Evolutionary conservation across 73 alveolate genomes (phyloP).

Genomic region (Uronychia binucleata): DNA sequence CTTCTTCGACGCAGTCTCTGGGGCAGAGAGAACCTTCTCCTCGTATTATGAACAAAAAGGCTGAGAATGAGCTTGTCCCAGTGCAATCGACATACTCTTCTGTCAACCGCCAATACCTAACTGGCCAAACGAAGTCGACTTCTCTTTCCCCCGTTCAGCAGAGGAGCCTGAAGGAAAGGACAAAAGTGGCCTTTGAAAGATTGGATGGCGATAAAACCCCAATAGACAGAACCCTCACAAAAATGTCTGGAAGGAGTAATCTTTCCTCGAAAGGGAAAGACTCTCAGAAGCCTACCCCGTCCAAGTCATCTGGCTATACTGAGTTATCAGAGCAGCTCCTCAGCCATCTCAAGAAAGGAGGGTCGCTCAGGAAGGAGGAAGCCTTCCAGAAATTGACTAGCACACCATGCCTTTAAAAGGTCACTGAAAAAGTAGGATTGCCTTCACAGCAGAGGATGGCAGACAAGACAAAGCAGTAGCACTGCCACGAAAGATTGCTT

Average conservation of each 20-base stretch:
- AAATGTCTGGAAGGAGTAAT: not conserved
- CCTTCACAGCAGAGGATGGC: not conserved
- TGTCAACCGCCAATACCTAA: no score
- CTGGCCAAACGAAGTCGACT: no score
- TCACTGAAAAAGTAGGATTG: not conserved
- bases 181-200: not conserved
- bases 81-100: not conserved
- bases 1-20: not conserved
- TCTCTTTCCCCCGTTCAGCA: no score
- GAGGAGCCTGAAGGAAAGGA: no score
- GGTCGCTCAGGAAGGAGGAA: not conserved
- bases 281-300: not conserved
- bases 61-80: not conserved
- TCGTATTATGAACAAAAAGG: not conserved
- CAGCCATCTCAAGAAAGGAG: not conserved
- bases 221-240: not conserved
- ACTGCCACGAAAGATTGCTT: not conserved
- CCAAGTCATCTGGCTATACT: not conserved
- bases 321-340: not conserved
- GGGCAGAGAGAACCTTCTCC: not conserved
- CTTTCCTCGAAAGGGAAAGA: not conserved
- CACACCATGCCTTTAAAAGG: not conserved
- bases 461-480: not conserved
- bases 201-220: not conserved
- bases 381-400: not conserved